Evolutionary conservation across 2,329 filamentous ascomycete genomes (phyloP).

Genomic region (Penicillium sp.): DNA sequence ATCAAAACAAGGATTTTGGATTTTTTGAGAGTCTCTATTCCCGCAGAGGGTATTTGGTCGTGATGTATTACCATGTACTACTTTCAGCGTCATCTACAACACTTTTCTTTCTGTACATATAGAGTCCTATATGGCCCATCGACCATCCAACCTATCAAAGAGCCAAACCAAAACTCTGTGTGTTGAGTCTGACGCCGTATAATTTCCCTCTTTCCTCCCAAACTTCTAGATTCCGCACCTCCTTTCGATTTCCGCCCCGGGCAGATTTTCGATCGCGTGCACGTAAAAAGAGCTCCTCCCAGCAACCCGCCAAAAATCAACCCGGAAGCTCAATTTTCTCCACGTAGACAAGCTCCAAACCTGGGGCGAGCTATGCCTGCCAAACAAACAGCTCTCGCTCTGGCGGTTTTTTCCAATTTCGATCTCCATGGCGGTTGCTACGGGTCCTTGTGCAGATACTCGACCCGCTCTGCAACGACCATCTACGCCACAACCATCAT

Average conservation of each 20-base stretch:
- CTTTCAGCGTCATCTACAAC: conserved; percentile 34
- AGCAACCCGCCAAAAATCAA: not conserved
- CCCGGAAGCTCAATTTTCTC: conserved; percentile 4
- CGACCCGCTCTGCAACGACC: conserved; percentile 10
- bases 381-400: conserved; percentile 1
- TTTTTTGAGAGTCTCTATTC: conserved; percentile 14
- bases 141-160: conserved; percentile 28
- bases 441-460: conserved; percentile 3
- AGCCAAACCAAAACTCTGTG: conserved; percentile 33
- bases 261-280: not conserved
- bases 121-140: conserved; percentile 31
- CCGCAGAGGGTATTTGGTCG: conserved; percentile 32
- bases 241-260: not conserved
- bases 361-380: not conserved
- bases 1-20: conserved; percentile 11
- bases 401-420: not conserved
- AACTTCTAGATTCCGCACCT: not conserved
- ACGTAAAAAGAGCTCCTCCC: not conserved
- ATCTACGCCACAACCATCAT: conserved; percentile 5
- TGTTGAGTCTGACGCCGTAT: conserved; percentile 29
- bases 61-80: conserved; percentile 35
- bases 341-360: conserved; percentile 6
- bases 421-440: conserved; percentile 1
- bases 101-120: conserved; percentile 33
- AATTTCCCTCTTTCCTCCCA: conserved; percentile 2